phyloP scores from a whole-genome alignment of 1,284 basidiomycete species.

The Earliella scabrosa region DNA sequence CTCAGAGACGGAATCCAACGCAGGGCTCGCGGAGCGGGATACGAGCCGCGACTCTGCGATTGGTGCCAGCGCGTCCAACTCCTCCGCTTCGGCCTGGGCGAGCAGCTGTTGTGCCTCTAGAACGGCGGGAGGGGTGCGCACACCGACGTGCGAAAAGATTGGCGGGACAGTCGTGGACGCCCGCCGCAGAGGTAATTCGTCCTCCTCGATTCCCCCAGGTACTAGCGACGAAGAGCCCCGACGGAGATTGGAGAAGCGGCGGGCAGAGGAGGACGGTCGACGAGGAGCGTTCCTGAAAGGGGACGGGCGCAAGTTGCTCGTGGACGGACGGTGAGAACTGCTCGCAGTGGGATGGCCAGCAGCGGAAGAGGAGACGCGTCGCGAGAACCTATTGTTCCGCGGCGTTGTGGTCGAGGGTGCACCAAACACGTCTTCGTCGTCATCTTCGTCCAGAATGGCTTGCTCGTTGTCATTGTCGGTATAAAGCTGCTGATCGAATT shows the following conservation, averaged over 20 bases:
- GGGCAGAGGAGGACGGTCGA: conserved; percentile 19
- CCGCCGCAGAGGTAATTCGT: conserved; percentile 48
- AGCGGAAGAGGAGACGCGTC: conserved; percentile 22
- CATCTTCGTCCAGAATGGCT: conserved; percentile 34
- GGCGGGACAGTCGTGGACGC: conserved; percentile 62
- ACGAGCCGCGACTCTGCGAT: conserved; percentile 52
- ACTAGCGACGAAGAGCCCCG: conserved; percentile 20
- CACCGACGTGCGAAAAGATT: conserved; percentile 83
- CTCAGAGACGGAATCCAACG: conserved; percentile 31
- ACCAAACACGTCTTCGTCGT: conserved; percentile 35
- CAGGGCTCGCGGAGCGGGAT: conserved; percentile 23
- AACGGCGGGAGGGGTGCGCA: conserved; percentile 72
- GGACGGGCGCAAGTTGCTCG: conserved; percentile 16
- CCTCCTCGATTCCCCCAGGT: conserved; percentile 9
- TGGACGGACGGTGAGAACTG: conserved; percentile 16
- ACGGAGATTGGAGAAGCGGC: conserved; percentile 24
- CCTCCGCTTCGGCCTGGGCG: conserved; percentile 43
- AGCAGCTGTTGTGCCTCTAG: conserved; percentile 67
- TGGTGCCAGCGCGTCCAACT: conserved; percentile 50
- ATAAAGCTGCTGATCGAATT: conserved; percentile 21
- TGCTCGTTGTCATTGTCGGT: conserved; percentile 27
- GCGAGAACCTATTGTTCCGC: conserved; percentile 31
- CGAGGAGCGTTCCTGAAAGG: conserved; percentile 26
- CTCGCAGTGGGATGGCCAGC: not conserved
- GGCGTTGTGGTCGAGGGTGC: conserved; percentile 24